Evolutionary conservation across 139 green algal genomes (phyloP).

Genomic region (Limnomonas spitsbergensis): DNA sequence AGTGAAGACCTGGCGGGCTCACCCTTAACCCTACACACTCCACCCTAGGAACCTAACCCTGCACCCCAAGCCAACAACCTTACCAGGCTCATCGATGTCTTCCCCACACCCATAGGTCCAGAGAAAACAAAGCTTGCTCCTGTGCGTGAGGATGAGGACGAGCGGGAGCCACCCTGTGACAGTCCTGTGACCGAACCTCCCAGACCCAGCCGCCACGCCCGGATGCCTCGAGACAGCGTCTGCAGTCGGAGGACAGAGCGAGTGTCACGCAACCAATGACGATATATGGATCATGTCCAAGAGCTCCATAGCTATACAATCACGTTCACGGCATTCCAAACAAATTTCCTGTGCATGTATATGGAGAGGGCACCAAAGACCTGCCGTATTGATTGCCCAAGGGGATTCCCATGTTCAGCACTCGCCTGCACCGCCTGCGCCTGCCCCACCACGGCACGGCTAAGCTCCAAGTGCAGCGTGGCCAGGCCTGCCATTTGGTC

Average conservation of each 20-base stretch:
- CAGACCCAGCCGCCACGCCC: conserved; percentile 5
- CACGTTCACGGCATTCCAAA: too few relatives aligned
- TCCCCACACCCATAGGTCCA: conserved; percentile 72
- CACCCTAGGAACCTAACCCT: too few relatives aligned
- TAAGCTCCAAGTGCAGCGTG: not conserved
- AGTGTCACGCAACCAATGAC: too few relatives aligned
- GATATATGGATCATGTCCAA: too few relatives aligned
- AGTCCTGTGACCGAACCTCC: not conserved
- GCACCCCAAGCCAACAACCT: too few relatives aligned
- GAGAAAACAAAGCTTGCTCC: conserved; percentile 72
- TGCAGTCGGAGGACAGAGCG: not conserved
- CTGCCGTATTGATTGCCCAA: not conserved
- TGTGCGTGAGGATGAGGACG: conserved; percentile 19
- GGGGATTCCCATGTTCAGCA: not conserved
- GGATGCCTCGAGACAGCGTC: not conserved
- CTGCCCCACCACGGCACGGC: not conserved
- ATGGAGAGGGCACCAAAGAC: too few relatives aligned
- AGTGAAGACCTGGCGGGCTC: too few relatives aligned
- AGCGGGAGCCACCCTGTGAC: not conserved
- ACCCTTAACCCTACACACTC: too few relatives aligned
- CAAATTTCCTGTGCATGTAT: too few relatives aligned
- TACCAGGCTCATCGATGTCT: conserved; percentile 53
- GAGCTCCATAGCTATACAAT: too few relatives aligned
- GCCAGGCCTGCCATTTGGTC: not conserved
- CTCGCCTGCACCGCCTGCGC: not conserved